Conservation (phyloP, 306 rosid genomes). For the Sophora flavescens region DNA sequence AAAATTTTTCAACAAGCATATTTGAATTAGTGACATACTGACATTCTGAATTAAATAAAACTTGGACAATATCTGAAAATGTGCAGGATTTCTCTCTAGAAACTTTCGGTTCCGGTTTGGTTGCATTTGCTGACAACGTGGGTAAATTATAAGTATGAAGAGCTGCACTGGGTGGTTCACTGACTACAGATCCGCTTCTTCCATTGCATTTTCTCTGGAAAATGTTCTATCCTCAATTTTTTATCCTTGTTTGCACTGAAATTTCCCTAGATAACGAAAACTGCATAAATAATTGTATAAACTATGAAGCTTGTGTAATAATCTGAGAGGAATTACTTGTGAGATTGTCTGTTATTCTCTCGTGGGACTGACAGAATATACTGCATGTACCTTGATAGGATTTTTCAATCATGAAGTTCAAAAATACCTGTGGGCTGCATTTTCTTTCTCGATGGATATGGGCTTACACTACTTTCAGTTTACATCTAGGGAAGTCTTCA, state of each 20-base stretch:
- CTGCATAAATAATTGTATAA: conserved; percentile 15
- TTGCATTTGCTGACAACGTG: conserved; percentile 60
- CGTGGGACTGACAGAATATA: conserved; percentile 44
- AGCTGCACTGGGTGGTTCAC: conserved; percentile 48
- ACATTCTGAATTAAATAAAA: conserved; percentile 41
- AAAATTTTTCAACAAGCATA: conserved; percentile 32
- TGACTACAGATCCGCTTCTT: conserved; percentile 35
- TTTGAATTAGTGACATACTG: conserved; percentile 22
- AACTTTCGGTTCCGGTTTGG: conserved; percentile 69
- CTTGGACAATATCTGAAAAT: conserved; percentile 52
- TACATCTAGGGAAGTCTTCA: conserved; percentile 44
- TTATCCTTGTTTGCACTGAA: conserved; percentile 28
- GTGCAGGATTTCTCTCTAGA: conserved; percentile 90
- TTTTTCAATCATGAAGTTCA: conserved; percentile 73
- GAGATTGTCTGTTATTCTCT: conserved; percentile 39
- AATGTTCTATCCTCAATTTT: conserved; percentile 32
- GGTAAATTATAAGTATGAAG: conserved; percentile 59
- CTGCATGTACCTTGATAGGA: conserved; percentile 59
- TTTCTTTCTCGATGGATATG: conserved; percentile 70
- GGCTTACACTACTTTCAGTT: conserved; percentile 48
- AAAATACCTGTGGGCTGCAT: conserved; percentile 60
- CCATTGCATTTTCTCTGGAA: conserved; percentile 36
- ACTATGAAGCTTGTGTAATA: conserved; percentile 7
- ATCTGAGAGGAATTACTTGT: conserved; percentile 36
- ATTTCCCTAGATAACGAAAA: conserved; percentile 13